phyloP scores from a whole-genome alignment of 805 yeast genomes.

The Yarrowia yakushimensis region DNA sequence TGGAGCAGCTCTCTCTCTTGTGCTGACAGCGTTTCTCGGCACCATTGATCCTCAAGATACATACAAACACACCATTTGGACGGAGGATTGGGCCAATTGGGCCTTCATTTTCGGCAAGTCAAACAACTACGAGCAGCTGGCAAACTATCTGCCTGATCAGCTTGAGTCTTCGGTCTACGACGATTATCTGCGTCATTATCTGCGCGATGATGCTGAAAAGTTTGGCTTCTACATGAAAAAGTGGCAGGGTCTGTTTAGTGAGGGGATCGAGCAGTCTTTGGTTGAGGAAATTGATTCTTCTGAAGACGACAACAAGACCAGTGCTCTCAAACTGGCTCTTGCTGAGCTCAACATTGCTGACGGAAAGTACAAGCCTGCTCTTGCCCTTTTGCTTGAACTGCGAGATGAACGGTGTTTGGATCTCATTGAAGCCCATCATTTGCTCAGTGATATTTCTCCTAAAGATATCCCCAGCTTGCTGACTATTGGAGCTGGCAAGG shows the following conservation, averaged over 20 bases:
- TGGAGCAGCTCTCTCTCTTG: conserved; percentile 46
- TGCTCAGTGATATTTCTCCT: conserved; percentile 41
- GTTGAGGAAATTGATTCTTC: conserved; percentile 45
- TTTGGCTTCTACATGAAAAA: conserved; percentile 45
- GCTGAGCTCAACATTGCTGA: conserved; percentile 52
- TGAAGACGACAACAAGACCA: conserved; percentile 30
- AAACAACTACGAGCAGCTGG: conserved; percentile 47
- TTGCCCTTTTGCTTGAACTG: conserved; percentile 56
- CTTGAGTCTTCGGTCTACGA: conserved; percentile 44
- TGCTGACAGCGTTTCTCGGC: conserved; percentile 36
- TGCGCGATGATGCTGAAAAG: conserved; percentile 35
- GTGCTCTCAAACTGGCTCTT: conserved; percentile 28
- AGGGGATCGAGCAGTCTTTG: conserved; percentile 44
- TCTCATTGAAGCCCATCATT: conserved; percentile 59
- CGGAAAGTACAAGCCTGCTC: conserved; percentile 59
- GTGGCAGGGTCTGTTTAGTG: conserved; percentile 64
- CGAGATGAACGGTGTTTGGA: conserved; percentile 54
- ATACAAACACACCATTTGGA: conserved; percentile 6
- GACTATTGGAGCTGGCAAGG: conserved; percentile 1
- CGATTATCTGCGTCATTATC: conserved; percentile 47
- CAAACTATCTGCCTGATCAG: conserved; percentile 53
- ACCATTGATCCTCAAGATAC: not conserved
- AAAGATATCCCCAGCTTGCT: conserved; percentile 8
- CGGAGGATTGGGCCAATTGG: conserved; percentile 64
- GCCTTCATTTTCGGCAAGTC: conserved; percentile 50